A percentile compares a stretch with the other conserved stretches of the same genome.
Evolutionary conservation across 768 basidiomycete genomes (phyloP).

Genomic region (Bullera alba): DNA sequence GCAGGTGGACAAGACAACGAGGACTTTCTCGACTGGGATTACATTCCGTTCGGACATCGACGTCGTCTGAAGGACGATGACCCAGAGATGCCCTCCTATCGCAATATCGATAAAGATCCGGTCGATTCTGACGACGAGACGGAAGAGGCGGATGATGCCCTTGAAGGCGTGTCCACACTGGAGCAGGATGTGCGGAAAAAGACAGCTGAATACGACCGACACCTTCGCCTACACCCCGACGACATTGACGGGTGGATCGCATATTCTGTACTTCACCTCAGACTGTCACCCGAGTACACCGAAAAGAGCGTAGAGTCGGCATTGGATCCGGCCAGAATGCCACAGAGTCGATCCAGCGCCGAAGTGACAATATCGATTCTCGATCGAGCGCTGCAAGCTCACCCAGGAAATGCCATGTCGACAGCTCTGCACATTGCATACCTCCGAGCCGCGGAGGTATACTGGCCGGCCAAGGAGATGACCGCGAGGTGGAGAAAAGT

Average conservation of each 20-base stretch:
- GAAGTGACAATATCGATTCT: conserved; percentile 47
- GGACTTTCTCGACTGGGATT: conserved; percentile 1
- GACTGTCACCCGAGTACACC: background rate
- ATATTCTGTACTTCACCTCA: conserved; percentile 18
- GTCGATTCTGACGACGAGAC: conserved; percentile 4
- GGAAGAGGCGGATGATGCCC: conserved; percentile 1
- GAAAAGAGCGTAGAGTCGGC: background rate
- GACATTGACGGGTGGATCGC: conserved; percentile 42
- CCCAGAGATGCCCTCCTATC: conserved; percentile 4
- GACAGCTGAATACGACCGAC: conserved; percentile 17
- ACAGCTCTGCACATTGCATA: conserved; percentile 41
- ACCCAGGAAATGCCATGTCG: conserved; percentile 21
- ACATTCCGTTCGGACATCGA: background rate
- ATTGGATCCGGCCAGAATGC: conserved; percentile 9
- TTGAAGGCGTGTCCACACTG: conserved; percentile 8
- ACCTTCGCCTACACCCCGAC: conserved; percentile 26
- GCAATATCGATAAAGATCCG: conserved; percentile 6
- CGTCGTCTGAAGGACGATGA: background rate
- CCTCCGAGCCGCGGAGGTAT: conserved; percentile 38
- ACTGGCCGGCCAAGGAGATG: conserved; percentile 40
- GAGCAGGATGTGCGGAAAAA: conserved; percentile 10
- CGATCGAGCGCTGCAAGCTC: conserved; percentile 35
- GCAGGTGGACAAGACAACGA: background rate
- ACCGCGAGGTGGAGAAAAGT: conserved; percentile 41
- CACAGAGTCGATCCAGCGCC: conserved; percentile 12